Conservation (phyloP, 2,329 filamentous ascomycete genomes). For the Ophiostoma triangulosporum region DNA sequence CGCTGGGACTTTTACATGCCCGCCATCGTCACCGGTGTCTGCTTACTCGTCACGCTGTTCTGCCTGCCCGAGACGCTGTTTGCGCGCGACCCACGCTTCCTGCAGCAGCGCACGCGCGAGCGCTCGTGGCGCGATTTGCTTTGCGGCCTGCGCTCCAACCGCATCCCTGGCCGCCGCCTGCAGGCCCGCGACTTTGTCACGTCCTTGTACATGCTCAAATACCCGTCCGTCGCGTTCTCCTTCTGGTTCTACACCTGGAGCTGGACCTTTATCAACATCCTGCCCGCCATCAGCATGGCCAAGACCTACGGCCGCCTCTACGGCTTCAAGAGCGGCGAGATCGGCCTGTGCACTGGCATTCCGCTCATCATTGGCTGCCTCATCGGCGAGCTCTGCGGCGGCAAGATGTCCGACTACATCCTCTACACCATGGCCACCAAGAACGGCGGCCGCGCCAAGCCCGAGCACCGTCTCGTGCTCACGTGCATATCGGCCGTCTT, state of each 20-base stretch:
- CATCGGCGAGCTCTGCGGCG: slow-evolving; percentile 11
- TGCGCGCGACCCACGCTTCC: slow-evolving; percentile 6
- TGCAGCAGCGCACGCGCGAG: slow-evolving; percentile 3
- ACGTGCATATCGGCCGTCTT: slow-evolving; percentile 9
- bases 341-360: slow-evolving; percentile 11
- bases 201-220: slow-evolving; percentile 10
- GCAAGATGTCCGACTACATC: slow-evolving; percentile 11
- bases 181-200: slow-evolving; percentile 5
- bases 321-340: slow-evolving; percentile 8
- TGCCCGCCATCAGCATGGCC: slow-evolving; percentile 13
- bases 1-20: slow-evolving; percentile 12
- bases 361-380: slow-evolving; percentile 11
- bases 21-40: slow-evolving; percentile 8
- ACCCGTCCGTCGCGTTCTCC: slow-evolving; percentile 11
- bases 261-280: slow-evolving; percentile 13
- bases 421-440: slow-evolving; percentile 3
- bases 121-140: slow-evolving; percentile 6
- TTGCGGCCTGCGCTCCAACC: slow-evolving; percentile 2
- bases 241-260: slow-evolving; percentile 10
- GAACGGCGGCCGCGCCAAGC: slow-evolving; percentile 5
- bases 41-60: slow-evolving; percentile 3
- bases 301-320: slow-evolving; percentile 11
- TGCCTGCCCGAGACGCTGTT: slow-evolving; percentile 10
- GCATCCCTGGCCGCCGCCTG: slow-evolving; percentile 8
- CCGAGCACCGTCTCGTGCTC: slow-evolving; percentile 11